Evolutionary conservation across 306 rosid species (phyloP).

Genomic region (Clitoria ternatea): DNA sequence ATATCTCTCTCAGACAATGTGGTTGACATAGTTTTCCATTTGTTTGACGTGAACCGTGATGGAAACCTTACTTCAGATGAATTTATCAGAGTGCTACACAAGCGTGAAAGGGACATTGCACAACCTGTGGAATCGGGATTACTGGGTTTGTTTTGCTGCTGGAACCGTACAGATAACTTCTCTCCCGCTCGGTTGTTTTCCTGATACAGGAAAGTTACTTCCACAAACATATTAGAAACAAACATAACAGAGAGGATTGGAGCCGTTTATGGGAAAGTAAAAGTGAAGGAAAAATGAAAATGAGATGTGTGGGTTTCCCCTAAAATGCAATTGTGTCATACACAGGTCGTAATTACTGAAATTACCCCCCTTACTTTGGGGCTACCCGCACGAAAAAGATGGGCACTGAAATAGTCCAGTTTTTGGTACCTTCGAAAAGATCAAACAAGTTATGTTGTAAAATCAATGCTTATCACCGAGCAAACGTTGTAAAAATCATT

Average conservation of each 20-base stretch:
- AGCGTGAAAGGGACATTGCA: slow-evolving; percentile 58
- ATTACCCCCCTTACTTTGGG: slow-evolving; percentile 4
- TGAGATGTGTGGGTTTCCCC: background rate
- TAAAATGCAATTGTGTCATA: background rate
- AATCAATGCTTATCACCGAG: background rate
- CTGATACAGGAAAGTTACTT: background rate
- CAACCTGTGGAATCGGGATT: slow-evolving; percentile 61
- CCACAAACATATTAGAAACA: background rate
- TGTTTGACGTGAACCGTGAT: slow-evolving; percentile 72
- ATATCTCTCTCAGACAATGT: slow-evolving; percentile 53
- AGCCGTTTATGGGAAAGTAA: background rate
- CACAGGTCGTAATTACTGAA: background rate
- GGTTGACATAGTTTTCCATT: slow-evolving; percentile 64
- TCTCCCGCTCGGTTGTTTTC: slow-evolving; percentile 23
- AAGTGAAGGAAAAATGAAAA: background rate
- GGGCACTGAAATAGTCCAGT: background rate
- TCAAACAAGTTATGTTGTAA: background rate
- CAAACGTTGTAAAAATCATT: too few species aligned
- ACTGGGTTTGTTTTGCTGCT: slow-evolving; percentile 36
- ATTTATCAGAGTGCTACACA: slow-evolving; percentile 58
- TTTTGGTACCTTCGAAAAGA: slow-evolving; percentile 9
- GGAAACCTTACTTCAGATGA: slow-evolving; percentile 63
- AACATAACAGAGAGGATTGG: background rate
- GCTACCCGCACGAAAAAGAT: background rate
- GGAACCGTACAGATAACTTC: slow-evolving; percentile 23